Percentiles rank a stretch among this genome's conserved stretches.
Conservation (phyloP, 768 basidiomycete genomes). For the Suillus clintonianus region DNA sequence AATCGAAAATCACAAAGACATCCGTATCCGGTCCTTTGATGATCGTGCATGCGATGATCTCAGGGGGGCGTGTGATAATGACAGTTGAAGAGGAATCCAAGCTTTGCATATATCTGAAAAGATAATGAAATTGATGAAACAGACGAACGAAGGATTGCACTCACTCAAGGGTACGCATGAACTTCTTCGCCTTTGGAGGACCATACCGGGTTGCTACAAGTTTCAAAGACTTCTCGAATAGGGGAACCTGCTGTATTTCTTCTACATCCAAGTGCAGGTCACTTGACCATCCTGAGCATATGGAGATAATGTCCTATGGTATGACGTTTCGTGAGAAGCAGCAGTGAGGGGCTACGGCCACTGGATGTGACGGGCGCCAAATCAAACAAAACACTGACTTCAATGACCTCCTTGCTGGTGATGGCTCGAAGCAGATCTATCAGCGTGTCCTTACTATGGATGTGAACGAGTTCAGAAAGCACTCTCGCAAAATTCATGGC, state of each 20-base stretch:
- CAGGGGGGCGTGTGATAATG: constrained; percentile 71
- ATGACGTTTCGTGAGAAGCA: neutral
- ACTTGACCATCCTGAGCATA: constrained; percentile 58
- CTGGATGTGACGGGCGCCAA: neutral
- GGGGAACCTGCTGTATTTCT: constrained; percentile 49
- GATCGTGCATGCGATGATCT: constrained; percentile 59
- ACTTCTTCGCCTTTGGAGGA: constrained; percentile 38
- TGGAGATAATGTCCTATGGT: constrained; percentile 54
- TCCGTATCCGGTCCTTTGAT: constrained; percentile 20
- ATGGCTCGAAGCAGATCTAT: neutral
- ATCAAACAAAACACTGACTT: constrained; percentile 19
- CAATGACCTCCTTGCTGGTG: constrained; percentile 18
- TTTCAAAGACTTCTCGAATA: constrained; percentile 46
- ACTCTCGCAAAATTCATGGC: constrained; percentile 64
- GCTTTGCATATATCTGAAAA: constrained; percentile 26
- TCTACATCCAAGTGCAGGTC: constrained; percentile 58
- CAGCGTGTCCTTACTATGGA: neutral
- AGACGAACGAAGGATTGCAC: constrained; percentile 2
- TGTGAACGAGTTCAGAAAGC: neutral
- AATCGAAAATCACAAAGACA: constrained; percentile 65
- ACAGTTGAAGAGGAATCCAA: constrained; percentile 33
- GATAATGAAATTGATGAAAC: neutral
- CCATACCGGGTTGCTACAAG: constrained; percentile 38
- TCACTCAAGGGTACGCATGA: constrained; percentile 31
- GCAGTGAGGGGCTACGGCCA: neutral